Evolutionary conservation across 768 basidiomycete species (phyloP).

Genomic region (Hygrophorus pudorinus): DNA sequence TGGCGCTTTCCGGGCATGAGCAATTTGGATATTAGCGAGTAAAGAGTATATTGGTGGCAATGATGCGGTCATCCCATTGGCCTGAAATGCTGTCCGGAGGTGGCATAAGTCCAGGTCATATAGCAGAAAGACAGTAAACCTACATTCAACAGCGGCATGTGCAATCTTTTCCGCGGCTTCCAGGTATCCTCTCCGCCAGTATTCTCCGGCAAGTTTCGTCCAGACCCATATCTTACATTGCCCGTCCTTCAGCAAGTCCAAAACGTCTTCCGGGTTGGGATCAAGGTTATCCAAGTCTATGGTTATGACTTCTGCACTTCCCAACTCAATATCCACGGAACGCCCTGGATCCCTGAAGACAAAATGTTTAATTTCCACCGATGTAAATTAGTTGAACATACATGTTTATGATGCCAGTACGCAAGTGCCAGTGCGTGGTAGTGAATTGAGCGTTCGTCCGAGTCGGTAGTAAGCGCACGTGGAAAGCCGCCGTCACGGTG

Average conservation of each 20-base stretch:
- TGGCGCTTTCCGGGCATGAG: slow-evolving; percentile 73
- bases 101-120: slow-evolving; percentile 8
- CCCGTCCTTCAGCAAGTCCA: slow-evolving; percentile 63
- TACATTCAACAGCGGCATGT: slow-evolving; percentile 55
- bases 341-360: slow-evolving; percentile 25
- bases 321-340: slow-evolving; percentile 69
- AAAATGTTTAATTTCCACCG: background rate
- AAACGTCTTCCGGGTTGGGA: slow-evolving; percentile 63
- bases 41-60: slow-evolving; percentile 71
- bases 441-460: too few relatives aligned
- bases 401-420: background rate
- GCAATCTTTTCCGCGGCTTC: slow-evolving; percentile 74
- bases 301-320: slow-evolving; percentile 77
- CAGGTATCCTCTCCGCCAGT: slow-evolving; percentile 71
- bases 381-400: background rate
- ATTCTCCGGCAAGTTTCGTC: slow-evolving; percentile 80
- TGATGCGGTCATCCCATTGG: slow-evolving; percentile 36
- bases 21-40: slow-evolving; percentile 78
- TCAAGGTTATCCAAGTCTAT: slow-evolving; percentile 86
- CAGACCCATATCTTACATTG: slow-evolving; percentile 67
- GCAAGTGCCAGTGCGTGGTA: too few relatives aligned
- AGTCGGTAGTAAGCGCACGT: too few relatives aligned
- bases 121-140: slow-evolving; percentile 15
- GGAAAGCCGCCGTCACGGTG: background rate
- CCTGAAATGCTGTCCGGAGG: slow-evolving; percentile 34